Evolutionary conservation across 2,329 filamentous ascomycete species (phyloP).

Genomic region (Arthrobotrys pseudoclavata): DNA sequence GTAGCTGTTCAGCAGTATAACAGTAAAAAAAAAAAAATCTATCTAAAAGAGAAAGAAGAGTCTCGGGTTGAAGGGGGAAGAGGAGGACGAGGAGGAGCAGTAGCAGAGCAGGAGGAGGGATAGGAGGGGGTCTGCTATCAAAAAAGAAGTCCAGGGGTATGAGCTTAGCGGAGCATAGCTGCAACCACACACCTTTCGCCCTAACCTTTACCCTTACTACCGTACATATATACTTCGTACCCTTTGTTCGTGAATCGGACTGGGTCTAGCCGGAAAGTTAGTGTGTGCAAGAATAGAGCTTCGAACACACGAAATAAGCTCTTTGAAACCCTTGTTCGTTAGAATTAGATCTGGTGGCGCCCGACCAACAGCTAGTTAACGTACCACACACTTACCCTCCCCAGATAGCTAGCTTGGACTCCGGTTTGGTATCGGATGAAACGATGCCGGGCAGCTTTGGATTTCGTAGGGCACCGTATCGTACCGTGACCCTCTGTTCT

Average conservation of each 20-base stretch:
- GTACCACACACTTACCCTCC: not conserved
- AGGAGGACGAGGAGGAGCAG: not conserved
- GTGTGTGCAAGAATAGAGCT: slow-evolving; percentile 1
- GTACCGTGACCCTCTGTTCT: not conserved
- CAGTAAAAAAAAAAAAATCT: no score
- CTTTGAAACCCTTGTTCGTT: slow-evolving; percentile 7
- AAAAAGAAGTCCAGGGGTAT: slow-evolving; percentile 33
- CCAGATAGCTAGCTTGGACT: not conserved
- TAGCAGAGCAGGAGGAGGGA: slow-evolving; percentile 26
- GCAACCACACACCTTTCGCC: slow-evolving; percentile 15
- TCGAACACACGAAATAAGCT: not conserved
- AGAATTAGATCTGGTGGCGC: slow-evolving; percentile 34
- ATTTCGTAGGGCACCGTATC: no score
- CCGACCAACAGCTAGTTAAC: slow-evolving; percentile 18
- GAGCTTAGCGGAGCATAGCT: slow-evolving; percentile 18
- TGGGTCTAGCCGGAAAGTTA: not conserved
- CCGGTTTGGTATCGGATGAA: slow-evolving; percentile 23
- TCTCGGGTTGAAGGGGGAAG: not conserved
- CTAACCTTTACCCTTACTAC: not conserved
- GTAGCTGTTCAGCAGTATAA: no score
- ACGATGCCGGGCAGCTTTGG: slow-evolving; percentile 1
- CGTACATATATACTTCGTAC: no score
- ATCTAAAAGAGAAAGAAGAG: not conserved
- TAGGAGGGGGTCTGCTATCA: slow-evolving; percentile 13
- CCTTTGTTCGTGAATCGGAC: not conserved